Evolutionary conservation across 352 stramenopile genomes (phyloP), one percentile per base, ranked within the genome.

Genomic region (Globisporangium uncinulatum): DNA sequence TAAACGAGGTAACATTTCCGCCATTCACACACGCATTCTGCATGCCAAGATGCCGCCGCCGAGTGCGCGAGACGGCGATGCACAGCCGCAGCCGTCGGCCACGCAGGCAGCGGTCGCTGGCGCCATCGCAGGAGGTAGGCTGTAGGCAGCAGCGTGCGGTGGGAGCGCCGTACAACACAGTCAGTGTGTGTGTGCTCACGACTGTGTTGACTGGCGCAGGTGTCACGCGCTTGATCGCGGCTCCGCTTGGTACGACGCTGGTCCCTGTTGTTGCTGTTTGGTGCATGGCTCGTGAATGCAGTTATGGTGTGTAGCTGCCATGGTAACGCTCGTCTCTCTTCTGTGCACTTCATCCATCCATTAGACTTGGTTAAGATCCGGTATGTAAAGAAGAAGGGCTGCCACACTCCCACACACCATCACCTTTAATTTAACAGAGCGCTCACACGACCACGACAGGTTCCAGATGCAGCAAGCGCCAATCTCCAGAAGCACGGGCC

Each of bases 301-400:
- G 57, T 56, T 57, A 54, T 51, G 42, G 56, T 45, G 37, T 3
- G 39, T 19, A 4, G 6, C 50, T 15, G 37, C 17, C 41, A 21
- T n/a, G 13, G 11, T 47, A 0, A 21, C 46, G 41, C 1, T 41
- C 29, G 7, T n/a, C n/a, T 54, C 37, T 19, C 13, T 44, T 6
- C n/a, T 52, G 46, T 32, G 4, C 15, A 6, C 2, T 41, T 34
- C 6, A 44, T 29, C 24, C 3, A 8, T 24, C 8, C 24, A 8
- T 14, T 37, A 83, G 81, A 92, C 61, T 72, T 92, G 20, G 50
- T 91, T 42, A 94, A 94, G 67, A 94, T 92, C 56, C 69, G 80
- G 69, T 77, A 58, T 20, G 60, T 44, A 10, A 49, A 14, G 14
- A 5, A 32, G 34, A 13, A 37, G 32, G 32, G 9, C 5, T 1